Percentiles rank a stretch among this genome's conserved stretches.
phyloP scores from a whole-genome alignment of 2,329 filamentous ascomycete species.

The Cercospora citrullina region DNA sequence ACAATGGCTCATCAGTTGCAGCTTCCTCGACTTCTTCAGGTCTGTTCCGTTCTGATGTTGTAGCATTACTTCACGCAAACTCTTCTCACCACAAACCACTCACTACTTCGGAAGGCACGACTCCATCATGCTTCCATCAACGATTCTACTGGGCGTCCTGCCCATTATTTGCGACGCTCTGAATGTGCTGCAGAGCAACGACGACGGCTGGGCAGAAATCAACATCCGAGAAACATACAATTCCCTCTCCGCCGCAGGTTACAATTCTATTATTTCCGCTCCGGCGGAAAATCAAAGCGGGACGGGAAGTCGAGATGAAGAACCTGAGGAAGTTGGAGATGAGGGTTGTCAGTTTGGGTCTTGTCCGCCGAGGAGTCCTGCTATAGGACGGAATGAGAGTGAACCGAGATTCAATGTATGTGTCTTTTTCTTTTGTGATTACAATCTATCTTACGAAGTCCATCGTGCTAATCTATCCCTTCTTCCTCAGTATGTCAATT shows the following conservation, averaged over 20 bases:
- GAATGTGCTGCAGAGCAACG: slow-evolving; percentile 66
- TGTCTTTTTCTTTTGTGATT: not conserved
- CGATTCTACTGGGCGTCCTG: not conserved
- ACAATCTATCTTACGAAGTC: not conserved
- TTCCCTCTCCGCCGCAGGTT: slow-evolving; percentile 55
- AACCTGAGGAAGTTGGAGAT: slow-evolving; percentile 22
- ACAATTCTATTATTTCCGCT: slow-evolving; percentile 64
- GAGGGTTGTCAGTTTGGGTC: slow-evolving; percentile 59
- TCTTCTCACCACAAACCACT: too few species aligned
- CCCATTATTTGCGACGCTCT: slow-evolving; percentile 14
- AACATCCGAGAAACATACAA: slow-evolving; percentile 64
- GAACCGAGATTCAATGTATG: slow-evolving; percentile 54
- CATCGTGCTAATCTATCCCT: not conserved
- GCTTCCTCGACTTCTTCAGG: not conserved
- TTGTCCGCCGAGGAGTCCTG: slow-evolving; percentile 58
- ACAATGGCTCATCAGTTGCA: not conserved
- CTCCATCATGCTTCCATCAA: not conserved
- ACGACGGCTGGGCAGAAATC: slow-evolving; percentile 72
- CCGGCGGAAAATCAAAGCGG: slow-evolving; percentile 68
- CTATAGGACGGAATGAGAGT: slow-evolving; percentile 58
- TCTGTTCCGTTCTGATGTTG: not conserved
- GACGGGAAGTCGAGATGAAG: slow-evolving; percentile 42
- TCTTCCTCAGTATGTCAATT: slow-evolving; percentile 64
- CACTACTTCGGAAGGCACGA: too few species aligned
- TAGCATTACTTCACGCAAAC: too few species aligned